These are phyloP conservation scores for Debaryomycetaceae sp. DNA, from an alignment of 1,139 yeast species.

Conservation along the genomic window DNA sequence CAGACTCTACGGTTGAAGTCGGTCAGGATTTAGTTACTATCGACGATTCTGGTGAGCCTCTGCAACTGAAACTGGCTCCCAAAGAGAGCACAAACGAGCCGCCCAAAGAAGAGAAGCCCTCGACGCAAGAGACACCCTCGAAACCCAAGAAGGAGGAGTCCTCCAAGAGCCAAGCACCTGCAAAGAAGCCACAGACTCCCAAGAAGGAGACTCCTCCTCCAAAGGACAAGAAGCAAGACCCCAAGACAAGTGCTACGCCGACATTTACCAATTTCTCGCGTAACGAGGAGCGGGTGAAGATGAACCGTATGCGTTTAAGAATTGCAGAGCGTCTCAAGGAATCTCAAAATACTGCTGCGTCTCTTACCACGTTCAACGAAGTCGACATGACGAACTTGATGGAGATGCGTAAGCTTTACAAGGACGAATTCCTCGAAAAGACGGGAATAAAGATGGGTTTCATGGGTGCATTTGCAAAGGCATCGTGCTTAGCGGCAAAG, in stretches of 20 bases:
- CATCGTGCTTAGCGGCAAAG: constrained; percentile 86
- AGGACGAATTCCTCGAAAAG: constrained; percentile 91
- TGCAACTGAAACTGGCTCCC: constrained; percentile 17
- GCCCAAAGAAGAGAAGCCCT: constrained; percentile 15
- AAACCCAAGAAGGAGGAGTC: constrained; percentile 4
- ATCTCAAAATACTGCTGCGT: constrained; percentile 98
- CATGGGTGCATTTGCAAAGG: constrained; percentile 98
- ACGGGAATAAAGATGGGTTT: constrained; percentile 94
- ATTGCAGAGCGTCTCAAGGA: constrained; percentile 99
- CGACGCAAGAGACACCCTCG: constrained; percentile 1
- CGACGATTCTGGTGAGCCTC: constrained; percentile 78
- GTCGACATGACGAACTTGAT: constrained; percentile 90
- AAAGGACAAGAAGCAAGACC: constrained; percentile 12
- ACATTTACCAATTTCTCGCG: constrained; percentile 63
- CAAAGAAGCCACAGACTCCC: constrained; percentile 13
- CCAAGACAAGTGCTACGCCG: constrained; percentile 17
- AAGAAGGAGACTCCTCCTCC: constrained; percentile 14
- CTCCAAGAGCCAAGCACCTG: constrained; percentile 13
- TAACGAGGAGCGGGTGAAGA: constrained; percentile 85
- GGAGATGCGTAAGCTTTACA: constrained; percentile 93
- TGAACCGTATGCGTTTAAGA: constrained; percentile 99
- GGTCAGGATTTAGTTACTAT: constrained; percentile 89
- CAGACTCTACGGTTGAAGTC: constrained; percentile 92
- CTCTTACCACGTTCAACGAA: constrained; percentile 95
- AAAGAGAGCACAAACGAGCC: constrained; percentile 10